These are phyloP conservation scores for Strobilomyces confusus DNA, from an alignment of 768 basidiomycete genomes.

Conservation along the genomic window DNA sequence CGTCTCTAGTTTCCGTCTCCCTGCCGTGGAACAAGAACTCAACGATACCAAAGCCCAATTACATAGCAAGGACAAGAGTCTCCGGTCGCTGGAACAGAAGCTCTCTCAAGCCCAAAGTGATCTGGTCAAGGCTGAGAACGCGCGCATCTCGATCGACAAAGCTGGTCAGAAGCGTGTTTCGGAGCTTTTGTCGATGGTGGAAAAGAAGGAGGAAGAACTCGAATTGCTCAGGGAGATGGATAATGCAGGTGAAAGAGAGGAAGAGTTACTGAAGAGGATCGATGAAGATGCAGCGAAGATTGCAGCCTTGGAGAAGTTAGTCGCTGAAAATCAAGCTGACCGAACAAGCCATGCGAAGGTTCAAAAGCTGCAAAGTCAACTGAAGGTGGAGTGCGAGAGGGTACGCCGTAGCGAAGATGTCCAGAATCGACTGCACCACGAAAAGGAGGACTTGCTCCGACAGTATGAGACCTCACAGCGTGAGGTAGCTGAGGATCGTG, in stretches of 20 bases:
- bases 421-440: slow-evolving; percentile 44
- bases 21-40: slow-evolving; percentile 54
- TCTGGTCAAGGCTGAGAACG: slow-evolving; percentile 53
- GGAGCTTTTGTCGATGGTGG: slow-evolving; percentile 41
- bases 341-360: slow-evolving; percentile 31
- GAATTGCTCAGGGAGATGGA: slow-evolving; percentile 39
- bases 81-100: slow-evolving; percentile 43
- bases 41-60: slow-evolving; percentile 42
- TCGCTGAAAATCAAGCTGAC: slow-evolving; percentile 38
- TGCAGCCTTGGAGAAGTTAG: slow-evolving; percentile 47
- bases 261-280: slow-evolving; percentile 58
- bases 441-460: slow-evolving; percentile 49
- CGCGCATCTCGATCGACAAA: slow-evolving; percentile 52
- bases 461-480: slow-evolving; percentile 38
- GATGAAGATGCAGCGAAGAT: slow-evolving; percentile 74
- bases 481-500: slow-evolving; percentile 28
- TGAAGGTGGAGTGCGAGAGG: slow-evolving; percentile 42
- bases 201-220: slow-evolving; percentile 61
- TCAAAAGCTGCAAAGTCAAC: slow-evolving; percentile 38
- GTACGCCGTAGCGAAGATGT: slow-evolving; percentile 39
- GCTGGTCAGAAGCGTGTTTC: slow-evolving; percentile 41
- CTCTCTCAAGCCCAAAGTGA: slow-evolving; percentile 46
- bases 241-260: slow-evolving; percentile 47
- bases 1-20: slow-evolving; percentile 46
- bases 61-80: slow-evolving; percentile 41